A percentile compares a stretch with the other conserved stretches of the same genome.
Conservation (phyloP, 2,329 filamentous ascomycete genomes). For the Phaeosphaeriaceae sp. region DNA sequence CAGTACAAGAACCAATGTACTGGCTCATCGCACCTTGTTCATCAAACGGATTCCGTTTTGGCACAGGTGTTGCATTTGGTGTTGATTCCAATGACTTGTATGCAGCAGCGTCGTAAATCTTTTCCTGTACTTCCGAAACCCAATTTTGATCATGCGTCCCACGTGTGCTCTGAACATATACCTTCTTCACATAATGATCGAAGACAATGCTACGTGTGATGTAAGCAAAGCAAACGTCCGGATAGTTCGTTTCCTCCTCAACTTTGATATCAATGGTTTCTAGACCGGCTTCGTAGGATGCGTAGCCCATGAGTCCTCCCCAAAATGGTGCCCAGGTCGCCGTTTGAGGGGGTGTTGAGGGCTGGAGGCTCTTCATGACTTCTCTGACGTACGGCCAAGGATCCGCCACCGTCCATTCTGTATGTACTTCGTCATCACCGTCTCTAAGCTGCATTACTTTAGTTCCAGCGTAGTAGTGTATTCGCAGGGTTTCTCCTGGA, state of each 20-base stretch:
- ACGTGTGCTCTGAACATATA: constrained; percentile 73
- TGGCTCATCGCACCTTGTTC: constrained; percentile 30
- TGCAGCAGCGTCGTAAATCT: constrained; percentile 37
- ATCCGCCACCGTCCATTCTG: constrained; percentile 33
- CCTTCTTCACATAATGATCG: constrained; percentile 68
- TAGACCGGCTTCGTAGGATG: constrained; percentile 84
- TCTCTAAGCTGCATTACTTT: constrained; percentile 37
- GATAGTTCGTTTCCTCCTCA: constrained; percentile 49
- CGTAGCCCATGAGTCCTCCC: constrained; percentile 83
- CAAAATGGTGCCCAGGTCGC: constrained; percentile 66
- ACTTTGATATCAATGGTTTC: constrained; percentile 61
- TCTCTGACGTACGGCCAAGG: constrained; percentile 51
- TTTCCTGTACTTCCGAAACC: constrained; percentile 50
- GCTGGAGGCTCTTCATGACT: constrained; percentile 47
- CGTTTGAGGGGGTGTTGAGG: constrained; percentile 30
- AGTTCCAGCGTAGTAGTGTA: constrained; percentile 43
- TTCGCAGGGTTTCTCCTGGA: constrained; percentile 53
- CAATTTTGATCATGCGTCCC: constrained; percentile 52
- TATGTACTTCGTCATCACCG: constrained; percentile 35
- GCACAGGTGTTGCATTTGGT: constrained; percentile 31
- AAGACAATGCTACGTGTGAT: constrained; percentile 78
- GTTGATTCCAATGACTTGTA: constrained; percentile 39
- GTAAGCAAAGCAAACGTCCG: constrained; percentile 79
- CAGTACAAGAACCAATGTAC: constrained; percentile 34
- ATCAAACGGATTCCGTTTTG: constrained; percentile 41